Percentiles rank a stretch among this genome's conserved stretches.
These are phyloP conservation scores for Purshia tridentata DNA, from an alignment of 306 rosid species.

Conservation along the genomic window DNA sequence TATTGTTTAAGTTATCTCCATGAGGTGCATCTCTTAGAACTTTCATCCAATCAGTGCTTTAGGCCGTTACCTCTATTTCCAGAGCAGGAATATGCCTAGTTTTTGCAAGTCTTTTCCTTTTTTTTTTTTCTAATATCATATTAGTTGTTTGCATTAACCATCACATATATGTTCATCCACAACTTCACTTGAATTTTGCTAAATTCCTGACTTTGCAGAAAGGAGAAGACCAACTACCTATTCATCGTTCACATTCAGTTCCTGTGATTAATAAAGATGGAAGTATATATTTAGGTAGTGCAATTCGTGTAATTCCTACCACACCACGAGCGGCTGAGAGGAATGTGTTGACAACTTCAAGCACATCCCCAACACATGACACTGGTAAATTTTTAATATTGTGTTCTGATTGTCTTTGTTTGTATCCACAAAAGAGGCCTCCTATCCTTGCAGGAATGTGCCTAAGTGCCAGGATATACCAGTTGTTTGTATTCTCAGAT, in stretches of 20 bases:
- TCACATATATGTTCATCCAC: slow-evolving; percentile 4
- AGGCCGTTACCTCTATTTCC: neutral
- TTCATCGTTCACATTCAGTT: slow-evolving; percentile 50
- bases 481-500: slow-evolving; percentile 24
- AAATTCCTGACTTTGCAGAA: slow-evolving; percentile 40
- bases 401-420: neutral
- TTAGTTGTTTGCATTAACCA: neutral
- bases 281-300: slow-evolving; percentile 25
- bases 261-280: slow-evolving; percentile 45
- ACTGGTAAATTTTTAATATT: slow-evolving; percentile 34
- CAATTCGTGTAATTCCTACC: slow-evolving; percentile 40
- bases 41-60: neutral
- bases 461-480: neutral
- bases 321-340: slow-evolving; percentile 36
- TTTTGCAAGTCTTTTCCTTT: neutral
- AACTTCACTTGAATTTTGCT: slow-evolving; percentile 16
- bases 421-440: neutral
- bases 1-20: neutral
- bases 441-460: neutral
- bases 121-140: neutral
- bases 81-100: too few relatives aligned
- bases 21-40: neutral
- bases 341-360: slow-evolving; percentile 13
- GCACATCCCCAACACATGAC: slow-evolving; percentile 24
- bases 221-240: slow-evolving; percentile 36